A percentile compares a stretch with the other conserved stretches of the same genome.
These are phyloP conservation scores for Calocybe gambosa DNA, from an alignment of 1,284 basidiomycete species.

Conservation along the genomic window DNA sequence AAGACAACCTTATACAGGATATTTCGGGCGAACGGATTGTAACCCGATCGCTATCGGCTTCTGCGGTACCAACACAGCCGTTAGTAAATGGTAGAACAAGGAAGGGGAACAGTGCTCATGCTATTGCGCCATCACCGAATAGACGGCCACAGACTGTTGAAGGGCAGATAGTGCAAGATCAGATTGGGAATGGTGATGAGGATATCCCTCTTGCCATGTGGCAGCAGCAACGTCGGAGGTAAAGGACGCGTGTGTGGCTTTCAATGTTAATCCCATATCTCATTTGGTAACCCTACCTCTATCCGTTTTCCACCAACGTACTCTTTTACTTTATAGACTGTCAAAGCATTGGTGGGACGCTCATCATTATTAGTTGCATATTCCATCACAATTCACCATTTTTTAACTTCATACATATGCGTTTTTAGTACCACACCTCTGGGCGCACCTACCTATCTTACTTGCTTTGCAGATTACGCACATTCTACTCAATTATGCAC, in stretches of 20 bases:
- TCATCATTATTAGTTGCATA: conserved; percentile 10
- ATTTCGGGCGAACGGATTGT: conserved; percentile 34
- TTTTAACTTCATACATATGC: neutral
- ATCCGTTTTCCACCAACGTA: conserved; percentile 6
- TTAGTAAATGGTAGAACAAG: conserved; percentile 50
- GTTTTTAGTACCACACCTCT: conserved; percentile 1
- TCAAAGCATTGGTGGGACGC: conserved; percentile 16
- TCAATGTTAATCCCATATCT: conserved; percentile 9
- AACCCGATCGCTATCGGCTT: conserved; percentile 59
- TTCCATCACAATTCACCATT: conserved; percentile 6
- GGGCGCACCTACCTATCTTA: conserved; percentile 1
- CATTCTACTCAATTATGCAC: conserved; percentile 9
- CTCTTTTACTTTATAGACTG: conserved; percentile 9
- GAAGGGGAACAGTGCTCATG: conserved; percentile 64
- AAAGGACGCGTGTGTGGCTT: conserved; percentile 17
- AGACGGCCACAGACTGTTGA: conserved; percentile 38
- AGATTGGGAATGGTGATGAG: conserved; percentile 45
- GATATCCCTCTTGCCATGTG: conserved; percentile 71
- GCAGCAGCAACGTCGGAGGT: conserved; percentile 64
- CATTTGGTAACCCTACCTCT: neutral
- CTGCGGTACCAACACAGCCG: conserved; percentile 41
- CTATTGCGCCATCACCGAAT: conserved; percentile 34
- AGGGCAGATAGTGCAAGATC: conserved; percentile 18
- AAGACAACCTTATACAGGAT: conserved; percentile 24
- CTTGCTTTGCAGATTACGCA: conserved; percentile 6